Evolutionary conservation across 2,329 filamentous ascomycete species (phyloP), one percentile per base, ranked within the genome.

Genomic region (Fusarium sp.): DNA sequence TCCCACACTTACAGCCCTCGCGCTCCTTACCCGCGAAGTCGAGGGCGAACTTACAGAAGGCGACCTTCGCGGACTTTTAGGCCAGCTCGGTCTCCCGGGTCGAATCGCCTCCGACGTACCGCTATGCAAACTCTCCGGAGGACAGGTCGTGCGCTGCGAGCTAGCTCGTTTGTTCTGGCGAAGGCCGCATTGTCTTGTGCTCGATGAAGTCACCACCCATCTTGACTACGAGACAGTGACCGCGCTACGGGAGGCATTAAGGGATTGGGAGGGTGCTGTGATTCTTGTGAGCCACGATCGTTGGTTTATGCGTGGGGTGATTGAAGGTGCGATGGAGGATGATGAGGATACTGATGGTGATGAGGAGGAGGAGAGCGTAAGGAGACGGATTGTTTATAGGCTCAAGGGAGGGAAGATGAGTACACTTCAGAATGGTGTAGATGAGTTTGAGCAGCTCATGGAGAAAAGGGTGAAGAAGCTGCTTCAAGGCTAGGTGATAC

Each of bases 171-270:
- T 94, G n/a, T 79, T 95, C 35, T 90, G 89, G 84, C 81, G 81
- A 40, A 82, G 86, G 5, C 92, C 92, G 20, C 92, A 94, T 68
- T 85, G 92, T 57, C 83, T 95, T 4, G 84, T 95, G 7, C 84
- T 95, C 9, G 92, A 95, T 75, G 93, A 93, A 76, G 90, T 93
- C 23, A 96, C 92, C 8, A 95, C 93, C 1, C 93, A 97, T 81
- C 83, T 96, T 40, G 93, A 96, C 75, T 92, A 91, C 65, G 88
- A 96, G 78, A 95, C 91, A 0, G 92, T 95, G 23, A 86, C 87
- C 9, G 92, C 91, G 3, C 78, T 96, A 55, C 84, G 90, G 1
- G 83, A 86, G 23, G 90, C 90, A 3, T 76, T 96, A 65, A 83
- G 85, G 15, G 80, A 80, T 4, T 96, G 91, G 84, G 85, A 89